Evolutionary conservation across 2,329 filamentous ascomycete species (phyloP), one percentile per base, ranked within the genome.

Genomic region (Periconia sp.): DNA sequence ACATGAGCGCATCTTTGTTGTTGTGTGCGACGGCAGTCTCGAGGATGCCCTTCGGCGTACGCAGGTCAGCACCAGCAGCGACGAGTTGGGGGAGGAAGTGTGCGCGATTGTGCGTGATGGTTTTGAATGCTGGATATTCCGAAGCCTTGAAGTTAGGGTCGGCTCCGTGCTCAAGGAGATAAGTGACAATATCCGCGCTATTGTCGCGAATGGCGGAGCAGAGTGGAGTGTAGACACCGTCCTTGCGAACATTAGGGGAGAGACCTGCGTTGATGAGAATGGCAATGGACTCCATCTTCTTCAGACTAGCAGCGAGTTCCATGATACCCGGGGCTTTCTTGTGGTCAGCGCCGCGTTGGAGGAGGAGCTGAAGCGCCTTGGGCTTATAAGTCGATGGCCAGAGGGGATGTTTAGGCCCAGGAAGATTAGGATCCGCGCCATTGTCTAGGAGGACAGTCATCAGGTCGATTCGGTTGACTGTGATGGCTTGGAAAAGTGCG

Each of bases 171-270:
- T 70, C 69, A 21, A 81, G 74, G 69, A 88, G 75, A 10, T 86
- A 77, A 11, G 79, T 71, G 36, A 88, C 76, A 25, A 88, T 82
- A 11, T 86, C 82, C 16, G 72, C 61, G 34, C 80, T 77, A 59
- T 87, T 80, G 64, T 88, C 85, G 16, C 85, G 82, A 50, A 88
- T 87, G 0, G 84, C 77, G 0, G 84, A 82, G 69, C 85, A 87
- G 0, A 88, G 73, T 0, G 85, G 84, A 0, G 85, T 87, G 65
- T 85, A 88, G 22, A 81, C 78, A 7, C 83, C 82, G 49, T 87
- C 85, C 61, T 85, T 85, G 52, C 80, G 82, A 8, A 73, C 61
- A 49, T 86, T 84, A 29, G 81, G 80, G 33, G 80, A 77, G n/a
- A 85, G 80, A 10, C 81, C 80, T 1, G 79, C 77, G 18, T 80